Percentiles rank a stretch among this genome's conserved stretches.
These are phyloP conservation scores for Diaporthe amygdali DNA, from an alignment of 2,329 filamentous ascomycete genomes.

Conservation along the genomic window DNA sequence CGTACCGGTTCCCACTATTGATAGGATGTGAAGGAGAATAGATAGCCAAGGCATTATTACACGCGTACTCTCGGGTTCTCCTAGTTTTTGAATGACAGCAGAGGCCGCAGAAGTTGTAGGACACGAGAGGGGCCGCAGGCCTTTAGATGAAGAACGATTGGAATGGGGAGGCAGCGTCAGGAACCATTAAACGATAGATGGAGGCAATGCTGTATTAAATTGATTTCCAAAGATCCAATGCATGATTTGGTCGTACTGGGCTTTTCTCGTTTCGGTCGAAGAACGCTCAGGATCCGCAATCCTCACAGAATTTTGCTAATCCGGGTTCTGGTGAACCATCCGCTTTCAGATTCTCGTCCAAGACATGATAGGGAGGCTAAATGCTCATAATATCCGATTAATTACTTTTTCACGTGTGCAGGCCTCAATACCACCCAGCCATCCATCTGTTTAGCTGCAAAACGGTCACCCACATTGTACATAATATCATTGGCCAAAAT, in stretches of 20 bases:
- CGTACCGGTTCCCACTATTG: neutral
- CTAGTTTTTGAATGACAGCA: neutral
- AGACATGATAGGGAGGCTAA: neutral
- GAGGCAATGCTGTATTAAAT: neutral
- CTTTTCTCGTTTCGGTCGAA: neutral
- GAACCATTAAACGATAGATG: slow-evolving; percentile 9
- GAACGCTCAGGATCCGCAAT: neutral
- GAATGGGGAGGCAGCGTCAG: neutral
- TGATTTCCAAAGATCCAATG: slow-evolving; percentile 4
- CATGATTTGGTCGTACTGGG: neutral
- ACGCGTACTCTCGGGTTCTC: neutral
- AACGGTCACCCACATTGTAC: neutral
- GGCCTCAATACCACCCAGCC: neutral
- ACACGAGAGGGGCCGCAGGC: slow-evolving; percentile 3
- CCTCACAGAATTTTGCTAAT: neutral
- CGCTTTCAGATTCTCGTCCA: neutral
- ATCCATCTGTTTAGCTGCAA: neutral
- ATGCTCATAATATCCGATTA: neutral
- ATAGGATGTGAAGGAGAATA: neutral
- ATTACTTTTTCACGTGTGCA: neutral
- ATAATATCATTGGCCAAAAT: neutral
- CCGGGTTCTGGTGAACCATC: neutral
- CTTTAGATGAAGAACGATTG: slow-evolving; percentile 11
- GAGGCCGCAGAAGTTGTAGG: slow-evolving; percentile 9
- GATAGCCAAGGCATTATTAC: neutral